phyloP scores from a whole-genome alignment of 345 rosid genomes.

The Ricinus communis region DNA sequence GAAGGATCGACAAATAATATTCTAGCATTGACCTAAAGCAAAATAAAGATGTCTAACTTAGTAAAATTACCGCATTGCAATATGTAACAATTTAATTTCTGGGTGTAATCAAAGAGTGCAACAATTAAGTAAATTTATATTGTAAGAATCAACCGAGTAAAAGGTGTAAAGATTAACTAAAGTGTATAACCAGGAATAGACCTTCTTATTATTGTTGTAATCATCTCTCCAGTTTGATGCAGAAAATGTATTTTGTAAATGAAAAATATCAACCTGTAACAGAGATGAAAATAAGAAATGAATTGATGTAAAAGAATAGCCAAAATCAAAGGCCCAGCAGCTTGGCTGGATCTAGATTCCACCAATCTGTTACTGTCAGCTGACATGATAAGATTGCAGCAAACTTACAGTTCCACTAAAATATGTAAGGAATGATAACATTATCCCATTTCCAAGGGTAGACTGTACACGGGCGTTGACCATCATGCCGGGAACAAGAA shows the following conservation, averaged over 20 bases:
- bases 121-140: not conserved
- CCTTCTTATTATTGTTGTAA: constrained; percentile 76
- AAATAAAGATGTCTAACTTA: constrained; percentile 12
- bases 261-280: constrained; percentile 79
- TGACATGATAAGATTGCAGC: constrained; percentile 11
- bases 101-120: not conserved
- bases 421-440: constrained; percentile 84
- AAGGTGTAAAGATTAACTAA: constrained; percentile 8
- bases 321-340: not conserved
- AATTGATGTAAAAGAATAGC: not conserved
- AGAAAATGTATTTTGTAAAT: constrained; percentile 61
- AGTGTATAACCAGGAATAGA: constrained; percentile 18
- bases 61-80: not conserved
- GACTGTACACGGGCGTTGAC: constrained; percentile 82
- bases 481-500: constrained; percentile 95
- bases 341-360: not conserved
- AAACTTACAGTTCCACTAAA: constrained; percentile 92
- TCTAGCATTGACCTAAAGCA: constrained; percentile 79
- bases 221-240: constrained; percentile 79
- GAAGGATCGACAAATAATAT: constrained; percentile 87
- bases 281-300: not conserved
- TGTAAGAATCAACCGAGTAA: not conserved
- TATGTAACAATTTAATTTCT: not conserved
- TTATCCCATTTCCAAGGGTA: constrained; percentile 83
- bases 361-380: not conserved